Evolutionary conservation across 768 basidiomycete species (phyloP).

Genomic region (Hygrophorus pudorinus): DNA sequence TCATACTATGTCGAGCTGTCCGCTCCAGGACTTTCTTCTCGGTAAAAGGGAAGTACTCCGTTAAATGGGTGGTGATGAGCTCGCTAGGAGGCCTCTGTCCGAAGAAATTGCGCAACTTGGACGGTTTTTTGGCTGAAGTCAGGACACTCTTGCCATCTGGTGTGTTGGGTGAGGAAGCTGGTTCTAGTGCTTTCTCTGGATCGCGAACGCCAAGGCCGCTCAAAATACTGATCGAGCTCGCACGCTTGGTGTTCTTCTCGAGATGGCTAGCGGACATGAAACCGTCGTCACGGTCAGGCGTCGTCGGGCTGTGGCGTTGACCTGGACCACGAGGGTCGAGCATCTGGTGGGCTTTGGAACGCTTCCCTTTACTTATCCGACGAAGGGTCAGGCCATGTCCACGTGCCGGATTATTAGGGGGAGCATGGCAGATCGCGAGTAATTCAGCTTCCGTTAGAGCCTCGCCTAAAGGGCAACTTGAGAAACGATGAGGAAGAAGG

Average conservation of each 20-base stretch:
- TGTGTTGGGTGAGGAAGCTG: conserved; percentile 34
- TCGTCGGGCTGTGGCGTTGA: conserved; percentile 28
- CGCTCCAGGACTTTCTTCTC: conserved; percentile 88
- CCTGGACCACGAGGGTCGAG: conserved; percentile 1
- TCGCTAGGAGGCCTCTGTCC: conserved; percentile 97
- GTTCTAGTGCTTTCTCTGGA: conserved; percentile 57
- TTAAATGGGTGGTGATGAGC: conserved; percentile 88
- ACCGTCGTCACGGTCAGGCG: conserved; percentile 18
- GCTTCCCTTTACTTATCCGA: conserved; percentile 30
- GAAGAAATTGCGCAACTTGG: conserved; percentile 90
- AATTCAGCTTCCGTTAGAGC: conserved; percentile 77
- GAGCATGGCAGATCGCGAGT: conserved; percentile 72
- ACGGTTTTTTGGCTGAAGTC: conserved; percentile 39
- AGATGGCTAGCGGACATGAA: conserved; percentile 12
- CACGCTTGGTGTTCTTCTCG: conserved; percentile 62
- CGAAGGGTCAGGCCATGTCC: conserved; percentile 74
- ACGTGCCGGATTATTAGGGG: conserved; percentile 67
- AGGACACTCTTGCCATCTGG: conserved; percentile 19
- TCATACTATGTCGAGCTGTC: conserved; percentile 84
- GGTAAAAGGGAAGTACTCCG: conserved; percentile 91
- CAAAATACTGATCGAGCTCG: conserved; percentile 90
- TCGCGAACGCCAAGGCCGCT: conserved; percentile 87
- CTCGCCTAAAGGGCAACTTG: conserved; percentile 34
- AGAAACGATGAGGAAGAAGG: neutral
- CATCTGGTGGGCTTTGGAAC: conserved; percentile 18